Percentiles rank a stretch among this genome's conserved stretches.
These are phyloP conservation scores for Penicillium macrosclerotiorum DNA, from an alignment of 495 filamentous ascomycete genomes.

Conservation along the genomic window DNA sequence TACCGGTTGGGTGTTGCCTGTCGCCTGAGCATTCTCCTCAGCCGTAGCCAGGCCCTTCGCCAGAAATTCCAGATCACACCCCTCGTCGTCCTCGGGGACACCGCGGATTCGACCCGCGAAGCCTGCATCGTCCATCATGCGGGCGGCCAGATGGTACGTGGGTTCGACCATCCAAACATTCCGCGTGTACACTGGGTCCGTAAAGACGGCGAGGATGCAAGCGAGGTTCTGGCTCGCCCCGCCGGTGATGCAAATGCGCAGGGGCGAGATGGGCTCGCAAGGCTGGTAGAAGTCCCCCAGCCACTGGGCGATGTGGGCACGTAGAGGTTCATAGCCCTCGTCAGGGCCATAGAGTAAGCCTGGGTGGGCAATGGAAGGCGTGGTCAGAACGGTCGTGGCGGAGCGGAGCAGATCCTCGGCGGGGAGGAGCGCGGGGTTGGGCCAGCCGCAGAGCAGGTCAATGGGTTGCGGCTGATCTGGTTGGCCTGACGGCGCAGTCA, in stretches of 20 bases:
- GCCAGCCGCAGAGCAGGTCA: conserved; percentile 72
- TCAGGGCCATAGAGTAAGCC: conserved; percentile 77
- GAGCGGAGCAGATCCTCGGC: conserved; percentile 53
- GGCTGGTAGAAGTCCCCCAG: conserved; percentile 60
- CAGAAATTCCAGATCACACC: conserved; percentile 63
- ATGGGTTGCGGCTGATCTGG: conserved; percentile 38
- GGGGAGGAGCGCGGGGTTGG: conserved; percentile 69
- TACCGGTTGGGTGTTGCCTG: conserved; percentile 42
- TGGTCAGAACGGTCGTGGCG: conserved; percentile 53
- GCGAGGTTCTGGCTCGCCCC: conserved; percentile 77
- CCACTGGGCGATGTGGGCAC: conserved; percentile 66
- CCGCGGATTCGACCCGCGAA: conserved; percentile 59
- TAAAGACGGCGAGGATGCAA: conserved; percentile 68
- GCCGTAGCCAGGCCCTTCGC: conserved; percentile 43
- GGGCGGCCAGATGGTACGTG: conserved; percentile 74
- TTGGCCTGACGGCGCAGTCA: conserved; percentile 10
- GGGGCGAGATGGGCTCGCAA: conserved; percentile 33
- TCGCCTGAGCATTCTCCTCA: conserved; percentile 27
- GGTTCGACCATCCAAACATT: conserved; percentile 78
- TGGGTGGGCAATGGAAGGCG: conserved; percentile 52
- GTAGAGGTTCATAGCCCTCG: conserved; percentile 64
- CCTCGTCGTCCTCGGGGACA: conserved; percentile 72
- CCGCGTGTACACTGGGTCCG: conserved; percentile 72
- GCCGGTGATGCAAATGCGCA: conserved; percentile 76
- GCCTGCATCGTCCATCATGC: conserved; percentile 77